Conservation (phyloP, 306 rosid species). For the Phaseolus lunatus region DNA sequence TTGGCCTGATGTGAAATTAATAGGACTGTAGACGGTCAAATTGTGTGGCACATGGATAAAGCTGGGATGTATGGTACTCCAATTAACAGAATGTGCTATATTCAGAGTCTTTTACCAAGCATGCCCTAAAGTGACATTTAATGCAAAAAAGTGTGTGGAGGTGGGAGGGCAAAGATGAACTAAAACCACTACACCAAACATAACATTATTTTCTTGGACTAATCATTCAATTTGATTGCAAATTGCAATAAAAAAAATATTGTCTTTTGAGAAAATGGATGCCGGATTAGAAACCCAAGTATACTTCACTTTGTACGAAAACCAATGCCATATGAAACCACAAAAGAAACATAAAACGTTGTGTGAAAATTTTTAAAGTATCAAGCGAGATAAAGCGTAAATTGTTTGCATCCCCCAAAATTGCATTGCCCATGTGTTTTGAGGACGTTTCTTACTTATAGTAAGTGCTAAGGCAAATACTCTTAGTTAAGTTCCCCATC, state of each 20-base stretch:
- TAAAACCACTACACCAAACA: constrained; percentile 19
- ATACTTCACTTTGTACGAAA: constrained; percentile 29
- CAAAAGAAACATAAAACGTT: constrained; percentile 36
- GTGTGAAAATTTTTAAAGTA: constrained; percentile 30
- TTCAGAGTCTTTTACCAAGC: constrained; percentile 13
- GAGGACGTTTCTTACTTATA: constrained; percentile 26
- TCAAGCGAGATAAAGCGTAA: constrained; percentile 27
- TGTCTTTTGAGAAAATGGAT: constrained; percentile 35
- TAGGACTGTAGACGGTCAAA: constrained; percentile 21
- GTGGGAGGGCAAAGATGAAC: background rate
- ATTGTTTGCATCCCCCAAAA: constrained; percentile 28
- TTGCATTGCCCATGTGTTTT: constrained; percentile 48
- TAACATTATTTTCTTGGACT: constrained; percentile 48
- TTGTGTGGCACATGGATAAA: constrained; percentile 11
- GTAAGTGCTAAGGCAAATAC: constrained; percentile 4
- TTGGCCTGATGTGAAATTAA: background rate
- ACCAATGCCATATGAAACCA: constrained; percentile 38
- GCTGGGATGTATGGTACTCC: constrained; percentile 17
- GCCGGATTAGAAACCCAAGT: constrained; percentile 47
- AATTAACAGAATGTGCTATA: constrained; percentile 26
- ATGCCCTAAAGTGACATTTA: constrained; percentile 32
- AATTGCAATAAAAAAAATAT: constrained; percentile 34
- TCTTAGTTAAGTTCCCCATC: background rate
- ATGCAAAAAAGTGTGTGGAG: constrained; percentile 17
- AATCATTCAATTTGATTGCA: constrained; percentile 45